Percentiles rank a stretch among this genome's conserved stretches.
Evolutionary conservation across 257 asterid genomes (phyloP).

Genomic region (Nicotiana attenuata): DNA sequence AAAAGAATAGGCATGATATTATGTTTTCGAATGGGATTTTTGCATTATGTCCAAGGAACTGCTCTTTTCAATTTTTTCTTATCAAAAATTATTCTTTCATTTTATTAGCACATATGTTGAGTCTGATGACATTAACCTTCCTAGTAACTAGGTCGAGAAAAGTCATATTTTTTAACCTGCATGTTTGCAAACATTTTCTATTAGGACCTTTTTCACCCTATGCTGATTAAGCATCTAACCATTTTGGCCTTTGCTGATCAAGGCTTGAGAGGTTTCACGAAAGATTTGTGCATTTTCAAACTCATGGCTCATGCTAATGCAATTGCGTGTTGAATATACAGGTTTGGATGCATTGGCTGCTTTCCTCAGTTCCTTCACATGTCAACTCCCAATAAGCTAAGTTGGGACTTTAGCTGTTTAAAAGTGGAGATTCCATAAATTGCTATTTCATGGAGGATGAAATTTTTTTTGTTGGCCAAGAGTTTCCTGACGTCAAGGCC

Average conservation of each 20-base stretch:
- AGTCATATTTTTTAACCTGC: not conserved
- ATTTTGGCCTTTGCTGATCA: not conserved
- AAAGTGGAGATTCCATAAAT: not conserved
- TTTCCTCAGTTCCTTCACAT: conserved; percentile 3
- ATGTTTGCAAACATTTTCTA: not conserved
- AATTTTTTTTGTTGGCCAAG: conserved; percentile 50
- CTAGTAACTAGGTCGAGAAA: not conserved
- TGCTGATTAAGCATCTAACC: not conserved
- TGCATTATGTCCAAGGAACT: not conserved
- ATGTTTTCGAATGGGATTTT: not conserved
- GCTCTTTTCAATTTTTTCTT: not conserved
- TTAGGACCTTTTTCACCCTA: not conserved
- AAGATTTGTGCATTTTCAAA: not conserved
- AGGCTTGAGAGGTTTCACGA: not conserved
- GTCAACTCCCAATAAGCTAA: not conserved
- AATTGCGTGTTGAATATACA: not conserved
- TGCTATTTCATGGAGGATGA: conserved; percentile 49
- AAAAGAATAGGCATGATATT: not conserved
- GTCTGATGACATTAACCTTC: not conserved
- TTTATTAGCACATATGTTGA: not conserved
- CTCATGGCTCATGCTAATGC: not conserved
- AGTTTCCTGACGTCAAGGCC: conserved; percentile 69
- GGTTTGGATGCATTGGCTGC: not conserved
- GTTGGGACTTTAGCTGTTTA: not conserved
- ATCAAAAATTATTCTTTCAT: not conserved